Evolutionary conservation across 169 alveolate species (phyloP), one percentile per base, ranked within the genome.

Genomic region (Cryptosporidium ubiquitum): DNA sequence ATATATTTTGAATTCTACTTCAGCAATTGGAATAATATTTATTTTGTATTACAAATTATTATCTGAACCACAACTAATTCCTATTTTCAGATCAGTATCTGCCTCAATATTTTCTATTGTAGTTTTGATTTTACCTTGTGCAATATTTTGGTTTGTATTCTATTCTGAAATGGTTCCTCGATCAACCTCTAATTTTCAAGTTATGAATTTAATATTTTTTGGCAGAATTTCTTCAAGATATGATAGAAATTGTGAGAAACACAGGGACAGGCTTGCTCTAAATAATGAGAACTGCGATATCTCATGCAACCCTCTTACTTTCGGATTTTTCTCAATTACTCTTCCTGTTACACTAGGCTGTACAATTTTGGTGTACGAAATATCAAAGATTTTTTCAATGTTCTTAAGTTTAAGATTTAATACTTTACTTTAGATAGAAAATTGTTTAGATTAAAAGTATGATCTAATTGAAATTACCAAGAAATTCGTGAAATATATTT

Each of bases 141-240:
- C 55, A 18, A 40, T 73, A 73, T 73, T 73, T 58, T 73, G 85
- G 85, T n/a, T 55, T 52, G 85, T 73, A 73, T 73, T 73, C 16
- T 73, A 55, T 12, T 57, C 85, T 33, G 85, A 73, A 23, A 73
- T 73, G 85, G 35, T 73, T n/a, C 85, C 85, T 33, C 37, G 23
- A 31, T 73, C 85, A 14, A 20, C 37, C 20, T n/a, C 70, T 14
- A 18, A 47, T 58, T 6, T 20, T 33, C 85, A 55, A 23, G 37
- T 12, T n/a, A 12, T 73, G 26, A 73, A 73, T 18, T 69, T 73
- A 23, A 58, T 73, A 37, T 73, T 73, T 58, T 55, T 73, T 18
- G 85, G 85, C 42, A 73, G 85, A 26, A 14, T 73, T 26, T 29
- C 84, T 18, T 37, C 42, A 23, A 73, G 85, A 20, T 5, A 23